Percentiles rank a stretch among this genome's conserved stretches.
These are phyloP conservation scores for Wickerhamomyces chaumierensis DNA, from an alignment of 805 yeast species.

Conservation along the genomic window DNA sequence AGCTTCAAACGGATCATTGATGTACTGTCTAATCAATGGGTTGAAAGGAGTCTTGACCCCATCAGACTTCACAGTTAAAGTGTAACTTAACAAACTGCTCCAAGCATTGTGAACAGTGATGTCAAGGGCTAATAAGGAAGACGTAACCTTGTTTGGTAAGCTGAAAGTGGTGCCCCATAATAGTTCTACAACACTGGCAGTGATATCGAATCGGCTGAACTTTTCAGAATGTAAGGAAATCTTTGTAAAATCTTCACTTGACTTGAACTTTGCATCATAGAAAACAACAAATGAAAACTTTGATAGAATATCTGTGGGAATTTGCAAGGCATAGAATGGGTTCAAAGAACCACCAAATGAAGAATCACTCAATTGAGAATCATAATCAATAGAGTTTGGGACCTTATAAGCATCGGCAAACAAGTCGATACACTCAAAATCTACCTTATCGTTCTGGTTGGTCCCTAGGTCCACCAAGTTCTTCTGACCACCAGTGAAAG, in stretches of 20 bases:
- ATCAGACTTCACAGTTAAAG: slow-evolving; percentile 14
- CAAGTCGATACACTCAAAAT: slow-evolving; percentile 33
- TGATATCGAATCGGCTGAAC: slow-evolving; percentile 1
- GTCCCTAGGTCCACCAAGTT: background rate
- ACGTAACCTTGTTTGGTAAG: slow-evolving; percentile 13
- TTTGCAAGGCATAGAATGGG: slow-evolving; percentile 40
- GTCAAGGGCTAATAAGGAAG: slow-evolving; percentile 32
- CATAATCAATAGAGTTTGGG: slow-evolving; percentile 36
- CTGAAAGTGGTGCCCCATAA: slow-evolving; percentile 13
- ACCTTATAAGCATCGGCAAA: slow-evolving; percentile 25
- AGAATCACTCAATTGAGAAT: slow-evolving; percentile 27
- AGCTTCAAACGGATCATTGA: slow-evolving; percentile 55
- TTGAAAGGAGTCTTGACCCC: slow-evolving; percentile 23
- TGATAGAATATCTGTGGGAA: slow-evolving; percentile 26
- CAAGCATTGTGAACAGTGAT: slow-evolving; percentile 44
- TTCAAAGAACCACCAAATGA: slow-evolving; percentile 36
- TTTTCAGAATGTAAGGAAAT: slow-evolving; percentile 1
- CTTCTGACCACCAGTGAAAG: background rate
- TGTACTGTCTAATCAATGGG: slow-evolving; percentile 61
- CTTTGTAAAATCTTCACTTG: slow-evolving; percentile 3
- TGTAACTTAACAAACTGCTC: slow-evolving; percentile 52
- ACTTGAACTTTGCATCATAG: slow-evolving; percentile 20
- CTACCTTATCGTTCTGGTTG: background rate
- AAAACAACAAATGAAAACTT: slow-evolving; percentile 41
- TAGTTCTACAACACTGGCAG: slow-evolving; percentile 2